Base-by-base conservation (phyloP, 106 monocot genomes). In the Dendrobium huoshanense region DNA sequence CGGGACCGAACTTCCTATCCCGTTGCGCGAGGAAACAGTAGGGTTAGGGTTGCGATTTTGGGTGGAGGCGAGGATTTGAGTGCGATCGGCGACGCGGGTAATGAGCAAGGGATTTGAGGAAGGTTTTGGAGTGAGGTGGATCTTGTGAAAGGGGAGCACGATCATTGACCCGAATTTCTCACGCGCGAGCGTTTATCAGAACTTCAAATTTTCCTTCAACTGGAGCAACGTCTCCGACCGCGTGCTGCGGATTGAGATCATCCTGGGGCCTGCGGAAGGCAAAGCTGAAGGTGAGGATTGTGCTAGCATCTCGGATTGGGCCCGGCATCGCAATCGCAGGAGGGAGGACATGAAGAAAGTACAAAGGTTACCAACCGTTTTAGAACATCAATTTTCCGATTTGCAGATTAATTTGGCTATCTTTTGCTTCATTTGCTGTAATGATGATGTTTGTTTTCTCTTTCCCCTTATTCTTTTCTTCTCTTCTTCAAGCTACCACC, bases 181-280 rank as follows among this genome's bases (percentile, higher is more conserved):
- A 16, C 45, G 49, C 80, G 55, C 55, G 8, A 45, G 79, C 61
- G 85, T 67, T 31, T 81, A 87, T 18, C 90, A 86, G 33, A 93
- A 89, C 81, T 96, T 94, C 79, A 94, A 94, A 83, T 97, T 97
- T 80, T 94, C 96, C 19, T 97, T 97, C 90, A 94, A 94, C 61
- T 90, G 87, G 58, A 90, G 90, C 83, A 97, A 94, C 70, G 94
- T 97, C 82, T 97, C 96, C 33, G 96, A 97, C 72, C 84, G 96
- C 41, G 86, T 92, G 24, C 86, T 97, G 48, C 87, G 88, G 89
- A 97, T 97, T 85, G 96, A 97, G 92, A 87, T 97, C 83, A 51
- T 94, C 31, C 84, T 89, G 10, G 90, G 86, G 40, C 86, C 84
- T 72, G 80, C 87, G 59, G 94, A 89, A 77, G 83, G 80, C 77